These are phyloP conservation scores for Seiridium cupressi DNA, from an alignment of 2,329 filamentous ascomycete genomes.

Conservation along the genomic window DNA sequence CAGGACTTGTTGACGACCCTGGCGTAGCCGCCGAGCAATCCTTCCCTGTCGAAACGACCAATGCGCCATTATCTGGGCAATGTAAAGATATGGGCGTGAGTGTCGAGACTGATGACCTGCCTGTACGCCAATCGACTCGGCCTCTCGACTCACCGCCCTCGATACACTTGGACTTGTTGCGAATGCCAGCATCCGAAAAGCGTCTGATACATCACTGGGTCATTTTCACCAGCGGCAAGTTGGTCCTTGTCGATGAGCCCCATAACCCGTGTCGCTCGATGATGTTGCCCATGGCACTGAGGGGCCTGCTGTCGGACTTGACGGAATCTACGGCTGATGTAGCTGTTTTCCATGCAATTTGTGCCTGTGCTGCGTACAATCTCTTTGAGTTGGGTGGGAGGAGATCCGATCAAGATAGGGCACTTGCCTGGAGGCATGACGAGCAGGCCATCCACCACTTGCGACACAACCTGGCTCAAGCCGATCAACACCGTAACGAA, in stretches of 20 bases:
- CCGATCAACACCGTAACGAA: slow-evolving; percentile 22
- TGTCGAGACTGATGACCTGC: not conserved
- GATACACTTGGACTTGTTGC: slow-evolving; percentile 17
- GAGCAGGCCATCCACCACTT: slow-evolving; percentile 20
- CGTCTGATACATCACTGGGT: slow-evolving; percentile 25
- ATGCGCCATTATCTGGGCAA: not conserved
- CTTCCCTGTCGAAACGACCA: not conserved
- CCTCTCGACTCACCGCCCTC: slow-evolving; percentile 2
- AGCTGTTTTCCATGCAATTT: slow-evolving; percentile 22
- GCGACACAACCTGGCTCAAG: slow-evolving; percentile 16
- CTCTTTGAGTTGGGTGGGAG: slow-evolving; percentile 35
- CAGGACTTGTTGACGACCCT: not conserved
- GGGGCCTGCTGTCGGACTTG: slow-evolving; percentile 15
- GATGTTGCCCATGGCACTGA: slow-evolving; percentile 24
- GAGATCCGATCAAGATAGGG: slow-evolving; percentile 12
- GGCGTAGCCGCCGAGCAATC: not conserved
- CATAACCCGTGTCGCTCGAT: slow-evolving; percentile 22
- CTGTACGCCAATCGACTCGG: not conserved
- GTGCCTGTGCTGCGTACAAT: slow-evolving; percentile 38
- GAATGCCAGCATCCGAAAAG: slow-evolving; percentile 16
- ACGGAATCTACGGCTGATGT: slow-evolving; percentile 18
- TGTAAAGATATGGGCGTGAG: not conserved
- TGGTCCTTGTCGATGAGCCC: slow-evolving; percentile 21
- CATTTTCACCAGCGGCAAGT: slow-evolving; percentile 21
- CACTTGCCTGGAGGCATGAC: slow-evolving; percentile 18